Base-by-base conservation (phyloP, 2,329 filamentous ascomycete genomes). In the Laburnicola sp. region DNA sequence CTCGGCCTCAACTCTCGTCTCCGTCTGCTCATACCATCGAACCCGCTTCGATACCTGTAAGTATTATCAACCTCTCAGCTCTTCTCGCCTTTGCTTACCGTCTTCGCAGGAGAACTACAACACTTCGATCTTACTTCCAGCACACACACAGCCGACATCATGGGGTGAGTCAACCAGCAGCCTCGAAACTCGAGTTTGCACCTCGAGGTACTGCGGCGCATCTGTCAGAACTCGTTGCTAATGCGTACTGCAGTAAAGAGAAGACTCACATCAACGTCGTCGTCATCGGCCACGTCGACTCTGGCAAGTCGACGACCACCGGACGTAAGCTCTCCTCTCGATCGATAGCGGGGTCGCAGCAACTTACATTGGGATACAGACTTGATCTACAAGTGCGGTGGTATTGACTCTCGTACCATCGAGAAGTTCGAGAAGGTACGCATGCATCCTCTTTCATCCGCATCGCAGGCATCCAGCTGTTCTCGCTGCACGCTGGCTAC, bases 401-500 rank as follows among this genome's bases (percentile, higher is more conserved):
- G 94, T 91, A 99, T 97, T 77, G 94, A 99, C 90, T 91, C 93
- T 86, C 93, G 94, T 91, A 97, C 93, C 81, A 99, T 99, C 79
- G 94, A 99, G 89, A 99, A 99, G 89, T 99, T 99, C 87, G 94
- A 99, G 92, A 99, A 99, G 91, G 91, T 95, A 81, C 78, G 86
- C 27, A 77, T 45, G 54, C 57, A 50, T 61, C 59, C 56, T 58
- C 43, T 60, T 64, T 57, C 34, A 43, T 51, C 30, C 42, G 52
- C 10, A 37, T 21, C 16, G 49, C 50, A 36, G 50, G 56, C 51
- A 50, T 47, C 47, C 50, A 54, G 58, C 54, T 56, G 57, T 53
- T 54, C 41, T 50, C 58, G 56, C 46, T 56, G 54, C 45, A 43
- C 51, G 56, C 63, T 59, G 60, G 72, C 70, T 57, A 51, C 46